Evolutionary conservation across 2,329 filamentous ascomycete species (phyloP), one percentile per base, ranked within the genome.

Genomic region (Exophiala alcalophila): DNA sequence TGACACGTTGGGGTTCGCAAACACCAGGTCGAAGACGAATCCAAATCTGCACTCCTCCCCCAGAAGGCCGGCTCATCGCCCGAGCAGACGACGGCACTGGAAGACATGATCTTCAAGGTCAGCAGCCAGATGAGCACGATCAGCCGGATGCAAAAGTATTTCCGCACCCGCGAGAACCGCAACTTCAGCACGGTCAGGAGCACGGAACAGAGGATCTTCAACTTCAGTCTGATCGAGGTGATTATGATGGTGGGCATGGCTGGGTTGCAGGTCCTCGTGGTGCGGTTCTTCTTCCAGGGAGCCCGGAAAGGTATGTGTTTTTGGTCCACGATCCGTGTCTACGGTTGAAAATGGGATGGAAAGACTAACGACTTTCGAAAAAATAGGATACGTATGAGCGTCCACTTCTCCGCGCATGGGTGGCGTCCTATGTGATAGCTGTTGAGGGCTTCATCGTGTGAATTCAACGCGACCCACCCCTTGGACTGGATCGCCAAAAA

Each of bases 111-210:
- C 59, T 88, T 92, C 74, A 96, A 95, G 73, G 77, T 98, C 48
- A 95, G 89, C 9, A 83, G 87, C 52, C 88, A 94, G 63, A 73
- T 98, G 36, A 95, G 89, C 10, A 96, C 90, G 50, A 92, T 98
- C 62, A 89, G 86, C 28, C 81, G 92, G 61, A 96, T 95, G 73
- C 92, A 98, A 63, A 98, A 98, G 67, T 98, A 98, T 74, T 98
- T 98, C 81, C 86, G 94, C 52, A 98, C 92, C 2, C 83, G 92
- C 55, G 92, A 98, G 76, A 98, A 98, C 77, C 80, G 92, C 50
- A 98, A 98, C 71, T 97, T 98, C 71, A 94, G 87, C 71, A 98
- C 92, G 7, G 92, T 98, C 59, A 79, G 87, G 65, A 96, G 90
- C 71, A 98, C 92, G 27, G 92, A 98, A 74, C 81, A 80, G 64